Conservation (phyloP, 139 green algal species). For the Nannochloris sp. region DNA sequence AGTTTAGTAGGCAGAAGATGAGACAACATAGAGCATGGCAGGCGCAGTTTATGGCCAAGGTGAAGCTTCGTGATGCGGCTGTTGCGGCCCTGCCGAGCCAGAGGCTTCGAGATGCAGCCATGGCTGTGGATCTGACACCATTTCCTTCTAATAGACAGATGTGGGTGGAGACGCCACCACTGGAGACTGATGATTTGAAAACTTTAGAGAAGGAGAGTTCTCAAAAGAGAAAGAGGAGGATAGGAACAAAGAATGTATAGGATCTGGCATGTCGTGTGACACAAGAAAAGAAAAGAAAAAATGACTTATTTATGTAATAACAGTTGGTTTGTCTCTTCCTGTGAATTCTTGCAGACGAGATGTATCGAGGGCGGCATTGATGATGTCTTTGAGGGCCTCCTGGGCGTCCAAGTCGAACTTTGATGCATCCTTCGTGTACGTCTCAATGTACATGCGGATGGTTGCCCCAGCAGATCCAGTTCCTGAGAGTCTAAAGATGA, state of each 20-base stretch:
- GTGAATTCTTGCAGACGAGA: slow-evolving; percentile 87
- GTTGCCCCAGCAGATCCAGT: slow-evolving; percentile 89
- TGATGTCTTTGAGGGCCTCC: slow-evolving; percentile 61
- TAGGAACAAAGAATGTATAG: slow-evolving; percentile 3
- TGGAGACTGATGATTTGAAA: slow-evolving; percentile 11
- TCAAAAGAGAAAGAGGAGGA: slow-evolving; percentile 5
- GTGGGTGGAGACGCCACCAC: slow-evolving; percentile 33
- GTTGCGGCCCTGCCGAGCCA: slow-evolving; percentile 31
- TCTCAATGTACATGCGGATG: slow-evolving; percentile 97
- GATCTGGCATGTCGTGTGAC: background rate
- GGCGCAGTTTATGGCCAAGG: slow-evolving; percentile 31
- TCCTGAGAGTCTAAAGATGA: slow-evolving; percentile 93
- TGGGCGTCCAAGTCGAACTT: slow-evolving; percentile 77
- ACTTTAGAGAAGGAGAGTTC: background rate
- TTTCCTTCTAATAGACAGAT: slow-evolving; percentile 33
- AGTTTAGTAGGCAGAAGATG: slow-evolving; percentile 38
- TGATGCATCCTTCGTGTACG: slow-evolving; percentile 76
- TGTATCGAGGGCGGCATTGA: slow-evolving; percentile 64
- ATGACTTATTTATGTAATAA: slow-evolving; percentile 83
- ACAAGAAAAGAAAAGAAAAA: background rate
- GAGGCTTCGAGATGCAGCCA: slow-evolving; percentile 21
- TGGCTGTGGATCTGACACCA: slow-evolving; percentile 13
- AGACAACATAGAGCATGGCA: slow-evolving; percentile 36
- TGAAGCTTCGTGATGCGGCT: slow-evolving; percentile 37
- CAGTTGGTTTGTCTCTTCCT: slow-evolving; percentile 89